These are phyloP conservation scores for Leccinum rimulosum DNA, from an alignment of 768 basidiomycete species.

Conservation along the genomic window DNA sequence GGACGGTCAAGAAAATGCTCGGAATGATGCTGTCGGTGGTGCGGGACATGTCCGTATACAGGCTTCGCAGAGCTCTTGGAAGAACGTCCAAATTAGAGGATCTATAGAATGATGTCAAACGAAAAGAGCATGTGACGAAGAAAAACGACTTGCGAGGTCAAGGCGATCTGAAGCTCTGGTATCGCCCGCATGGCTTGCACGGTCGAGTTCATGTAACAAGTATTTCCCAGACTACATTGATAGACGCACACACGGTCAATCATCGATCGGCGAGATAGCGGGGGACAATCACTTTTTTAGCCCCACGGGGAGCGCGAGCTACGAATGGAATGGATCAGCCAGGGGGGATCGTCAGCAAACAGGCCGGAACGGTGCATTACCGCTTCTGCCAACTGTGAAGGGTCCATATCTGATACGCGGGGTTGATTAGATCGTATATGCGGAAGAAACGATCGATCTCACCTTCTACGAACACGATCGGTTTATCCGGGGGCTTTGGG, in stretches of 20 bases:
- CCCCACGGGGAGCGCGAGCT: constrained; percentile 82
- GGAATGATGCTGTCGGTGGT: constrained; percentile 81
- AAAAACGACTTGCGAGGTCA: constrained; percentile 47
- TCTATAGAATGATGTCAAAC: constrained; percentile 10
- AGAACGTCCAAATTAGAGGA: constrained; percentile 43
- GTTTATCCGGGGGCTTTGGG: constrained; percentile 80
- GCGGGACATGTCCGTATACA: constrained; percentile 70
- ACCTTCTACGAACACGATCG: constrained; percentile 86
- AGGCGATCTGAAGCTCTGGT: constrained; percentile 79
- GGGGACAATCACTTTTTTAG: constrained; percentile 58
- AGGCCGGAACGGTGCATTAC: constrained; percentile 40
- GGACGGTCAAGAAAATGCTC: constrained; percentile 56
- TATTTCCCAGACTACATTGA: constrained; percentile 71
- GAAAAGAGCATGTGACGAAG: not conserved
- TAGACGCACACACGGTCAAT: constrained; percentile 1
- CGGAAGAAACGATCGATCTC: constrained; percentile 7
- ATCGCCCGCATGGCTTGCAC: constrained; percentile 92
- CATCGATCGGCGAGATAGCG: not conserved
- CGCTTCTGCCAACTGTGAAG: constrained; percentile 73
- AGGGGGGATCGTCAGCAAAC: not conserved
- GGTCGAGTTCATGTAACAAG: constrained; percentile 97
- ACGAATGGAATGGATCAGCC: constrained; percentile 5
- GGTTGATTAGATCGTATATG: constrained; percentile 15
- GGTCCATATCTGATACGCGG: constrained; percentile 70
- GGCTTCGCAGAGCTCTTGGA: constrained; percentile 55